Percentiles rank a stretch among this genome's conserved stretches.
phyloP scores from a whole-genome alignment of 2,329 filamentous ascomycete species.

The Pseudogymnoascus pannorum region DNA sequence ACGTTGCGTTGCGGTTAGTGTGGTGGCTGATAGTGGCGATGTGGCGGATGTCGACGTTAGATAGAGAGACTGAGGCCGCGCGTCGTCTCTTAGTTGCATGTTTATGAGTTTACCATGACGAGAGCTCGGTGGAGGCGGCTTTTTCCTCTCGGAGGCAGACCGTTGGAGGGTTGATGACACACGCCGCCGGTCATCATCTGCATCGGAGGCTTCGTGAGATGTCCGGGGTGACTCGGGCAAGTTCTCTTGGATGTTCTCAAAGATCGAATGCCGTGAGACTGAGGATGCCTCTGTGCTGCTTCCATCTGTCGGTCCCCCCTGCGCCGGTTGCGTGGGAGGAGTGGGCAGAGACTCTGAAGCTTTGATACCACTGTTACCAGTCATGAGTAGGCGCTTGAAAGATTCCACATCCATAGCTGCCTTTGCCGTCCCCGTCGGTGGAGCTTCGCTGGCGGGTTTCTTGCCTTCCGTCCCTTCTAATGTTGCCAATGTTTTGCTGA shows the following conservation, averaged over 20 bases:
- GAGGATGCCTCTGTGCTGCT: constrained; percentile 54
- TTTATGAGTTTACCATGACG: constrained; percentile 71
- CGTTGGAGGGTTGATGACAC: constrained; percentile 22
- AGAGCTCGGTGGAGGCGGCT: constrained; percentile 67
- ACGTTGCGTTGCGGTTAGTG: constrained; percentile 29
- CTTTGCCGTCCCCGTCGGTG: constrained; percentile 26
- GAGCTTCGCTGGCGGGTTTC: constrained; percentile 1
- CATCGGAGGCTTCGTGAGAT: constrained; percentile 52
- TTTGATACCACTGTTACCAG: constrained; percentile 49
- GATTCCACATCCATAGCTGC: constrained; percentile 65
- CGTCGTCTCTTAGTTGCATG: constrained; percentile 35
- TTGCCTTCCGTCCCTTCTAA: constrained; percentile 34
- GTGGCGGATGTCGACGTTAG: constrained; percentile 13
- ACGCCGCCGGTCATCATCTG: constrained; percentile 41
- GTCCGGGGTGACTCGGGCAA: constrained; percentile 45
- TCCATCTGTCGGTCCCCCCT: constrained; percentile 34
- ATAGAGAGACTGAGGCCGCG: constrained; percentile 15
- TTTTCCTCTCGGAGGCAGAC: constrained; percentile 47
- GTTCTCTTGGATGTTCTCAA: constrained; percentile 41
- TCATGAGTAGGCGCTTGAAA: constrained; percentile 70
- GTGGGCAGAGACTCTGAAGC: constrained; percentile 21
- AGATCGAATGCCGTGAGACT: constrained; percentile 50
- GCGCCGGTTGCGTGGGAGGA: constrained; percentile 23
- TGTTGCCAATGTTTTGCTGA: constrained; percentile 48
- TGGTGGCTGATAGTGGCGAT: constrained; percentile 18